These are phyloP conservation scores for Acmispon strigosus DNA, from an alignment of 306 rosid genomes.

Conservation along the genomic window DNA sequence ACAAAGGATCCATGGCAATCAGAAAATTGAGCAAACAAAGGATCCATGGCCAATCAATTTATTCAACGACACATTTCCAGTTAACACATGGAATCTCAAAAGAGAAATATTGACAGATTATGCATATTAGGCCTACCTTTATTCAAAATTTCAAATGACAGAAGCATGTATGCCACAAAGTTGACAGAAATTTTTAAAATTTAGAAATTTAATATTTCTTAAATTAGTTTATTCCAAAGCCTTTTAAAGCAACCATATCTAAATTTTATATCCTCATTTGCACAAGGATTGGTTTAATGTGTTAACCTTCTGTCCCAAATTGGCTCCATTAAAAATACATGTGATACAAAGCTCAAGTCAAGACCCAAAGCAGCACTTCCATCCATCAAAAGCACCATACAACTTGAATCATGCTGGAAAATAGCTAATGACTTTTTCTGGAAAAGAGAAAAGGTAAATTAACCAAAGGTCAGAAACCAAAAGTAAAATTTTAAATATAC, in stretches of 20 bases:
- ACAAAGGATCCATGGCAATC: background rate
- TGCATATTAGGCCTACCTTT: background rate
- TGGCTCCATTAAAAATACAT: conserved; percentile 93
- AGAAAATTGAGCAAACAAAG: background rate
- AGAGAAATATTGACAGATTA: background rate
- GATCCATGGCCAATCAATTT: background rate
- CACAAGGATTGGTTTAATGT: conserved; percentile 11
- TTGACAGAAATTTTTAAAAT: background rate
- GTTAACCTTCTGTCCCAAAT: conserved; percentile 94
- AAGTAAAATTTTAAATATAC: conserved; percentile 6
- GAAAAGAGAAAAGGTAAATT: conserved; percentile 25
- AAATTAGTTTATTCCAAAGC: background rate
- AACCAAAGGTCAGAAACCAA: conserved; percentile 16
- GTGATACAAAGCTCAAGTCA: conserved; percentile 89
- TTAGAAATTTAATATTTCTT: background rate
- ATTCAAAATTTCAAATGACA: conserved; percentile 3
- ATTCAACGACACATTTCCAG: background rate
- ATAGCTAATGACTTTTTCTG: conserved; percentile 81
- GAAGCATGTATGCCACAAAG: background rate
- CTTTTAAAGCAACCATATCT: background rate
- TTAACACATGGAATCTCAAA: background rate
- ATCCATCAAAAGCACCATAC: conserved; percentile 93
- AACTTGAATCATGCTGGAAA: conserved; percentile 77
- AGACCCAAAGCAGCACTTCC: conserved; percentile 99
- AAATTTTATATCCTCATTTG: background rate